Evolutionary conservation across 495 filamentous ascomycete species (phyloP), one percentile per base, ranked within the genome.

Genomic region (Xylaria intraflava): DNA sequence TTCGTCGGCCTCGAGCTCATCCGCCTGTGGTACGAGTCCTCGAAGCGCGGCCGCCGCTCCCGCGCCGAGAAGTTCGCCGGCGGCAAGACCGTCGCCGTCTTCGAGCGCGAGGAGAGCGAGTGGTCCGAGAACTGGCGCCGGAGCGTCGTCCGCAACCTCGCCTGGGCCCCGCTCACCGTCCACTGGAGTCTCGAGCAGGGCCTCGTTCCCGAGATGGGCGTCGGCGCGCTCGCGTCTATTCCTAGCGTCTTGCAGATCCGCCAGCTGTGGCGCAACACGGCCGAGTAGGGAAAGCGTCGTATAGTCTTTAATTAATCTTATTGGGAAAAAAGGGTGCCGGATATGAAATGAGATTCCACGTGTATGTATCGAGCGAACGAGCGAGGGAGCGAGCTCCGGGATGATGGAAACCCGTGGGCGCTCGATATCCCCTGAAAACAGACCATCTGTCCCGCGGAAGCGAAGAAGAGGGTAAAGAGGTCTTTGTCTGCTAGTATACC

Each of bases 161-260:
- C 80, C 26, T 82, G 73, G 72, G 78, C 78, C 27, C 79, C 78
- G 53, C 62, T 82, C 50, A 82, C 79, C 36, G 65, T 95, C 24
- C 92, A 96, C 73, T 96, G 88, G 87, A 87, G 87, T 62, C 62
- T 83, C 16, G 85, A 88, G 67, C 72, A 82, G 51, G 89, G 89
- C 0, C 60, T 83, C 11, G 65, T 88, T 44, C 68, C 72, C 48
- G 83, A 86, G 40, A 62, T 69, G 30, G 69, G 69, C 47, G 72
- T 95, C 31, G 87, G 84, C 0, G 64, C 83, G 48, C 72, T 90
- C 26, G 87, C 83, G 12, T 78, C 68, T 48, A 66, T 90, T 36
- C 83, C 82, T 0, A 86, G 86, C 0, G 62, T 83, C 17, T 73
- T 87, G 50, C 83, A 84, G 65, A 78, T 95, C 56, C 66, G 81